These are phyloP conservation scores for Chaetomium olivaceum DNA, from an alignment of 2,329 filamentous ascomycete species.

Conservation along the genomic window DNA sequence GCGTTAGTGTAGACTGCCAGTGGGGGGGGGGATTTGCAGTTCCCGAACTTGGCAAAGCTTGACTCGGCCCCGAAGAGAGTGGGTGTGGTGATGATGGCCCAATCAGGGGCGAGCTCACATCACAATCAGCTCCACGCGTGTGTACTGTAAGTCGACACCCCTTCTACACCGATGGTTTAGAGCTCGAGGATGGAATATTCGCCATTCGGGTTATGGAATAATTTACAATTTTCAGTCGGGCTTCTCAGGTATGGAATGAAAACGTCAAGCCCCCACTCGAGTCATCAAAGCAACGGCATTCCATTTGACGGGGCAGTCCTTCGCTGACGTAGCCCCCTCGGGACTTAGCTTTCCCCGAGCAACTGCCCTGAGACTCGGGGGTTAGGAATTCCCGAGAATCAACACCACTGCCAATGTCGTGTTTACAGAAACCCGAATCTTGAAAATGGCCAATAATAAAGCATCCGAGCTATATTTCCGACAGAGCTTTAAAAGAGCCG, in stretches of 20 bases:
- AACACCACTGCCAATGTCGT: not conserved
- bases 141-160: not conserved
- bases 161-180: too few relatives aligned
- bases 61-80: not conserved
- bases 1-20: not conserved
- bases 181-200: not conserved
- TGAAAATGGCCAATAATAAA: not conserved
- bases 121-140: not conserved
- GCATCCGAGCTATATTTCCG: not conserved
- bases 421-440: not conserved
- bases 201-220: too few relatives aligned
- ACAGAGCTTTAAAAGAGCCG: not conserved
- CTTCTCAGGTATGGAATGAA: not conserved
- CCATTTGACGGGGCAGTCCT: not conserved
- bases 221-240: not conserved
- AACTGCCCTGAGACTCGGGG: not conserved
- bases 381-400: slow-evolving; percentile 6
- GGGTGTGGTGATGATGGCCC: not conserved
- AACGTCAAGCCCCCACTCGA: not conserved
- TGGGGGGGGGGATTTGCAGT: not conserved
- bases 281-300: not conserved
- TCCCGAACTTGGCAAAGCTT: not conserved
- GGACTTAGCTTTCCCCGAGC: slow-evolving; percentile 15
- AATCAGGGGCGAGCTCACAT: not conserved
- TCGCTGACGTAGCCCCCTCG: not conserved